These are phyloP conservation scores for Clonostachys solani DNA, from an alignment of 2,329 filamentous ascomycete genomes.

Conservation along the genomic window DNA sequence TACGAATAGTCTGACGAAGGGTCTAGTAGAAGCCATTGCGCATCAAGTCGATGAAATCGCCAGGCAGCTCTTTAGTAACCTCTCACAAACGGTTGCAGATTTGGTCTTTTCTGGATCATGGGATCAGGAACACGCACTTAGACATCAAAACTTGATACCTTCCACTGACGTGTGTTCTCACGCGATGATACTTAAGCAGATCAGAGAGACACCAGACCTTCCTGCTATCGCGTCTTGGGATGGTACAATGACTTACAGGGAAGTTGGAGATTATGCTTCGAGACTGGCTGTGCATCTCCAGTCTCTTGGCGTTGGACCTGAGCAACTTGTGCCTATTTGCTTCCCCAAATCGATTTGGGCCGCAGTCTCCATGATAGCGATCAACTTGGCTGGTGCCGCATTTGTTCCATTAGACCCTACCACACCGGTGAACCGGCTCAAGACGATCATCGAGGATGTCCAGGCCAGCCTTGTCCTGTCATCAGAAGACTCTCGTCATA, in stretches of 20 bases:
- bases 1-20: conserved; percentile 2
- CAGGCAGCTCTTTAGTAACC: conserved; percentile 6
- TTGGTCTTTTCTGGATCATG: not conserved
- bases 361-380: conserved; percentile 16
- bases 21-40: conserved; percentile 5
- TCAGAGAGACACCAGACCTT: not conserved
- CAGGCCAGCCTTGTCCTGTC: conserved; percentile 3
- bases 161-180: not conserved
- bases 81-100: not conserved
- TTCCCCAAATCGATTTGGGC: not conserved
- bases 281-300: conserved; percentile 8
- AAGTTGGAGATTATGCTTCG: conserved; percentile 11
- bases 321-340: not conserved
- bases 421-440: conserved; percentile 1
- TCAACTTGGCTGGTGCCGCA: conserved; percentile 18
- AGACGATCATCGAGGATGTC: not conserved
- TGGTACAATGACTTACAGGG: conserved; percentile 8
- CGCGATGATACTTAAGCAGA: too few species aligned
- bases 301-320: not conserved
- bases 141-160: not conserved
- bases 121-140: not conserved
- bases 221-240: not conserved
- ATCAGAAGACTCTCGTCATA: not conserved
- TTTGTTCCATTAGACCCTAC: conserved; percentile 19
- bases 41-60: conserved; percentile 8